Base-by-base conservation (phyloP, 2,329 filamentous ascomycete species). In the Ascochyta lentis region DNA sequence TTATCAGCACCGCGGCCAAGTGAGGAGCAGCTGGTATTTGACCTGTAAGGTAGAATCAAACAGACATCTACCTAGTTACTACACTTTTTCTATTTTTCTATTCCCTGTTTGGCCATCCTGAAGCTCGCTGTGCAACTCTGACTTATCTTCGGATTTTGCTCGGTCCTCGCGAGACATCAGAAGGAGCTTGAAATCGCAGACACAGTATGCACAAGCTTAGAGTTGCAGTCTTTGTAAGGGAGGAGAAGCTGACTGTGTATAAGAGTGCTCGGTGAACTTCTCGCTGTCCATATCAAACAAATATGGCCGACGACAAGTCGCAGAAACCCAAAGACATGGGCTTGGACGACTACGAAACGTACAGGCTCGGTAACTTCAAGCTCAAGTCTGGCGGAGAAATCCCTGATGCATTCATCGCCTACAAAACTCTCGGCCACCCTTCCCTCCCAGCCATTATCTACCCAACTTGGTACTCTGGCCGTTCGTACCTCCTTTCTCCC, bases 401-500 rank as follows among this genome's bases (percentile, higher is more conserved):
- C 16, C 80, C 83, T 1, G 73, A 84, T 62, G 90, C 90, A 1
- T 83, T 84, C 66, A 85, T 94, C 49, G 89, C 89, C 15, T 94
- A 91, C 80, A 92, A 89, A 74, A 91, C 89, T 0, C 88, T 89
- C 63, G 90, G 90, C 19, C 79, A 87, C 52, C 71, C 83, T 0
- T 81, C 78, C 0, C 79, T 77, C 6, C 89, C 89, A 7, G 86
- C 86, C 2, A 84, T 93, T 54, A 83, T 93, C 58, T 93, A 93
- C 67, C 90, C 90, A 2, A 87, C 86, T 2, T 93, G 90, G 90
- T 93, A 87, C 71, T 87, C 85, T 16, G 87, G 87, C 56, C 62
- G 81, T 84, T 70, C 46, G 80, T 74, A 34, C n/a, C 23, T 24
- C 5, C 74, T 71, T 31, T 24, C 35, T 13, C n/a, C 4, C 19